These are phyloP conservation scores for Dryas drummondii DNA, from an alignment of 306 rosid genomes.

Conservation along the genomic window DNA sequence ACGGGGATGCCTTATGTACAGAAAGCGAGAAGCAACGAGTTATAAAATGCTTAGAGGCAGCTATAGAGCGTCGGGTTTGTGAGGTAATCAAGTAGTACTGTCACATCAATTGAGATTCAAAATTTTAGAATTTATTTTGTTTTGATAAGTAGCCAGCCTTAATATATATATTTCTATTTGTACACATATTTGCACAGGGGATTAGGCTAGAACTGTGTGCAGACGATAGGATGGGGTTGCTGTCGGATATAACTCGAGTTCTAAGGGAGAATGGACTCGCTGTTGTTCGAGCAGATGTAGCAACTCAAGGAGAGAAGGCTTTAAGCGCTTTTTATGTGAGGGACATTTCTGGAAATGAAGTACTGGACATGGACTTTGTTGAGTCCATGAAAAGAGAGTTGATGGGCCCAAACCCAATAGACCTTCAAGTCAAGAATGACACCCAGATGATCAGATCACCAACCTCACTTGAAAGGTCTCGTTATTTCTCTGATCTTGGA, in stretches of 20 bases:
- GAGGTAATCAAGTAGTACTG: slow-evolving; percentile 34
- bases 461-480: slow-evolving; percentile 26
- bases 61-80: slow-evolving; percentile 63
- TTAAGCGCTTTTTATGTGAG: slow-evolving; percentile 61
- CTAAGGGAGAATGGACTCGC: slow-evolving; percentile 64
- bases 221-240: slow-evolving; percentile 54
- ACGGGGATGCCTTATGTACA: slow-evolving; percentile 51
- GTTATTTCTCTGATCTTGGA: slow-evolving; percentile 36
- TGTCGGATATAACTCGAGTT: slow-evolving; percentile 63
- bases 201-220: slow-evolving; percentile 60
- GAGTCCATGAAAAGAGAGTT: slow-evolving; percentile 60
- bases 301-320: slow-evolving; percentile 60
- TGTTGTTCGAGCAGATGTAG: slow-evolving; percentile 64
- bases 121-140: too few relatives aligned
- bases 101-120: background rate
- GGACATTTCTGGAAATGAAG: slow-evolving; percentile 59
- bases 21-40: slow-evolving; percentile 67
- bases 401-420: slow-evolving; percentile 36
- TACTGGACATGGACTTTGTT: slow-evolving; percentile 47
- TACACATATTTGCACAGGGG: slow-evolving; percentile 35
- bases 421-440: slow-evolving; percentile 42
- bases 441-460: background rate
- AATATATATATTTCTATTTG: background rate
- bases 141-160: background rate
- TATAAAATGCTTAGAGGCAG: slow-evolving; percentile 65